A percentile compares a stretch with the other conserved stretches of the same genome.
Conservation (phyloP, 192 early-diverging fungal species). For the Podila epicladia region DNA sequence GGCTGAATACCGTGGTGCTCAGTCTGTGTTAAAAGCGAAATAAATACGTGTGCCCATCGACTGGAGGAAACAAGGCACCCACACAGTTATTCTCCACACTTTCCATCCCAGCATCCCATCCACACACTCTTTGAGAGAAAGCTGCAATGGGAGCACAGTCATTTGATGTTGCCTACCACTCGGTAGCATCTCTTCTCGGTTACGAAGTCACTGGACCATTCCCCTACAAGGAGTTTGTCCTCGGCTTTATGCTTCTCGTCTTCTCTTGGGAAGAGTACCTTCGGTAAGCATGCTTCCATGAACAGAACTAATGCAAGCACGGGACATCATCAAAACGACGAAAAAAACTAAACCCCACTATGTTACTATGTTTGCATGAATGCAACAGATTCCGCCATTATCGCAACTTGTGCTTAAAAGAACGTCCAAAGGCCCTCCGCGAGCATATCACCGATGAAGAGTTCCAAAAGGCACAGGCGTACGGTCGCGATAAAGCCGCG, state of each 20-base stretch:
- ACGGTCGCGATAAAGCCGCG: conserved; percentile 85
- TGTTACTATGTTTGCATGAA: neutral
- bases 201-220: conserved; percentile 21
- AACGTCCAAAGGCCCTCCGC: conserved; percentile 75
- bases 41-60: too few species aligned
- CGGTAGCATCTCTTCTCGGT: conserved; percentile 5
- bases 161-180: conserved; percentile 12
- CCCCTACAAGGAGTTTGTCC: conserved; percentile 84
- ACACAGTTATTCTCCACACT: neutral
- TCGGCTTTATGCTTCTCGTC: conserved; percentile 74
- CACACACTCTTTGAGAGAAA: neutral
- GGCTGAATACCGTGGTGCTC: neutral
- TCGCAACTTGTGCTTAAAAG: conserved; percentile 68
- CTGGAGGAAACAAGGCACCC: too few species aligned
- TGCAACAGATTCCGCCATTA: conserved; percentile 78
- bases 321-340: too few species aligned
- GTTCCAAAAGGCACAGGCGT: conserved; percentile 85
- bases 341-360: neutral
- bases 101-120: neutral
- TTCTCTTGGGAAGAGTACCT: conserved; percentile 89
- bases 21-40: too few species aligned
- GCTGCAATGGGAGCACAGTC: conserved; percentile 19
- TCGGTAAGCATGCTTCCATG: conserved; percentile 49
- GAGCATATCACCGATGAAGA: conserved; percentile 76
- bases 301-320: too few species aligned